phyloP scores from a whole-genome alignment of 805 yeast species.

The Ogataea glucozyma region DNA sequence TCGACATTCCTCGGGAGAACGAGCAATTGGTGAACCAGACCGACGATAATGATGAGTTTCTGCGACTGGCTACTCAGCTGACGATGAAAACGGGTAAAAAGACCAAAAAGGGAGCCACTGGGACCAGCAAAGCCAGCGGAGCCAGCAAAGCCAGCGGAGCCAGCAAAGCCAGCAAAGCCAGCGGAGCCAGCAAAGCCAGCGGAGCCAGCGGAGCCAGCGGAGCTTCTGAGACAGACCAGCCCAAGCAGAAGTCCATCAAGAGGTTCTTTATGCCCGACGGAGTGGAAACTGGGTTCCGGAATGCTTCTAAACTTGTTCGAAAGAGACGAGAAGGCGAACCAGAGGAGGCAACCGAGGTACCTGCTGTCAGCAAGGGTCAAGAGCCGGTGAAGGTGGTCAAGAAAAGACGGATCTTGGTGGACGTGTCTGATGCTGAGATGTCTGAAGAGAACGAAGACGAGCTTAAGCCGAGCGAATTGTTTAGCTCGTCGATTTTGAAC shows the following conservation, averaged over 20 bases:
- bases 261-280: slow-evolving; percentile 73
- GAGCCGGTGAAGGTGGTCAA: slow-evolving; percentile 4
- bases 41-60: slow-evolving; percentile 57
- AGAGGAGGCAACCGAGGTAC: slow-evolving; percentile 19
- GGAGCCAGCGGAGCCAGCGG: neutral
- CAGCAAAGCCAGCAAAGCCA: slow-evolving; percentile 30
- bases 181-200: too few species aligned
- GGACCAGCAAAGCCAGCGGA: slow-evolving; percentile 47
- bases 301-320: slow-evolving; percentile 48
- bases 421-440: slow-evolving; percentile 17
- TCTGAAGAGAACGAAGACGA: slow-evolving; percentile 20
- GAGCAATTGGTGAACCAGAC: slow-evolving; percentile 46
- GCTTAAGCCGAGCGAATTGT: slow-evolving; percentile 20
- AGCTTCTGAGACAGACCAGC: slow-evolving; percentile 2
- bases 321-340: slow-evolving; percentile 27
- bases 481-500: slow-evolving; percentile 15
- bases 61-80: slow-evolving; percentile 64
- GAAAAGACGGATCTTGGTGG: slow-evolving; percentile 15
- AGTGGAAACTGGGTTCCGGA: slow-evolving; percentile 63
- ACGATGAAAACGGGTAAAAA: too few species aligned
- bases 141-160: slow-evolving; percentile 15
- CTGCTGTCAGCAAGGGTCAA: slow-evolving; percentile 12
- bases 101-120: too few species aligned
- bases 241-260: slow-evolving; percentile 31
- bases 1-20: slow-evolving; percentile 74